Base-by-base conservation (phyloP, 2,329 filamentous ascomycete species). In the Cordyceps militaris region DNA sequence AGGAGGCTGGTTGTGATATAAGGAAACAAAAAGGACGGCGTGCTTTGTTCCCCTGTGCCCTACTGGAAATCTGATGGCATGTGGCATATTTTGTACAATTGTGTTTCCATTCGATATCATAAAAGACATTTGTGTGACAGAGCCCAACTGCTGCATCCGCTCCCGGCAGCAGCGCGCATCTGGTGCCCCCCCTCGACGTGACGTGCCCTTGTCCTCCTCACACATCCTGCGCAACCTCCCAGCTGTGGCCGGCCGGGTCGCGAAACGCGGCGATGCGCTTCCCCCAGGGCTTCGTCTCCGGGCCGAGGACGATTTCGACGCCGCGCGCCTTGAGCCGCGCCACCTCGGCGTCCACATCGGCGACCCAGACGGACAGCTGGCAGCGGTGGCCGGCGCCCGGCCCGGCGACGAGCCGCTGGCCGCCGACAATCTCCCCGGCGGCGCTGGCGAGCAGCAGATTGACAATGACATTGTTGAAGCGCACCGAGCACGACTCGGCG, bases 271-370 rank as follows among this genome's bases (percentile, higher is more conserved):
- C 60, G 5, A 50, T 50, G 6, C 49, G 46, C 57, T 59, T 46
- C 2, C 59, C 59, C 57, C 59, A 62, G 2, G 57, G 60, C 56
- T 60, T 62, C 36, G 47, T 48, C 49, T 57, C 48, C 16, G 60
- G 56, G 16, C 52, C 55, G 3, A 38, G 55, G 34, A 58, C 5
- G 32, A 62, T 59, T 13, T 44, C 53, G 28, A 63, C 60, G 34
- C 59, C 60, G 23, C 44, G 34, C 10, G 8, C n/a, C 19, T 24
- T 8, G 24, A 63, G 47, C 49, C 23, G 51, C 32, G 34, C 59
- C 14, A 61, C 44, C 24, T 61, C 57, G 7, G 42, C 55, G 36
- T 63, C 61, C 10, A 63, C 58, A 38, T 61, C 51, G 24, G 56
- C 58, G 16, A 58, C 52, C 60, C 57, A 61, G 30, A 62, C 47